These are phyloP conservation scores for Bryoerythrophyllum caledonicum DNA, from an alignment of 225 moss, liverwort and hornwort species.

Conservation along the genomic window DNA sequence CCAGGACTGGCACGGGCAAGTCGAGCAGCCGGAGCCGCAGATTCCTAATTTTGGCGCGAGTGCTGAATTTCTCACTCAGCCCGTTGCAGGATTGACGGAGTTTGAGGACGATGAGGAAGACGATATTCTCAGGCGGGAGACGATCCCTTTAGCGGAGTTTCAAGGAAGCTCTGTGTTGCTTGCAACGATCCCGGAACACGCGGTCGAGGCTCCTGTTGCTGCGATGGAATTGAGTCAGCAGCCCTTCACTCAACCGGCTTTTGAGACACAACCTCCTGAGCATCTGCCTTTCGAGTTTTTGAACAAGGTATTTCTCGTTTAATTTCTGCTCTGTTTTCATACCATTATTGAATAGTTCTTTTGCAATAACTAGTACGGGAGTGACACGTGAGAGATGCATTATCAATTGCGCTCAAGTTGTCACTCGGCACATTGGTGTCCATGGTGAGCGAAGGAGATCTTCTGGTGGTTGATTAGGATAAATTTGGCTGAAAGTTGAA, in stretches of 20 bases:
- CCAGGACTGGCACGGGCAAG: constrained; percentile 32
- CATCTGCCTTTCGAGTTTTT: constrained; percentile 20
- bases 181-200: constrained; percentile 23
- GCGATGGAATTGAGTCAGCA: constrained; percentile 32
- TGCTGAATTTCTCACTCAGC: constrained; percentile 41
- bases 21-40: constrained; percentile 1
- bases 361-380: not conserved
- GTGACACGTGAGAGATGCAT: not conserved
- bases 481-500: not conserved
- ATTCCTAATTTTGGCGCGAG: constrained; percentile 21
- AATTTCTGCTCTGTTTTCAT: not conserved
- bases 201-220: constrained; percentile 5
- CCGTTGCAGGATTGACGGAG: constrained; percentile 17
- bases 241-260: constrained; percentile 48
- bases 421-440: not conserved
- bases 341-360: not conserved
- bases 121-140: constrained; percentile 10
- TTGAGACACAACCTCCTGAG: constrained; percentile 36
- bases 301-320: constrained; percentile 16
- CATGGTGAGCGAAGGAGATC: not conserved
- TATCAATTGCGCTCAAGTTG: not conserved
- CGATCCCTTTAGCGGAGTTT: constrained; percentile 19
- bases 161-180: constrained; percentile 11
- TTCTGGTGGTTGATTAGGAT: constrained; percentile 2
- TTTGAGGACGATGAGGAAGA: constrained; percentile 25